Evolutionary conservation across 2,329 filamentous ascomycete genomes (phyloP).

Genomic region (Fusarium sp.): DNA sequence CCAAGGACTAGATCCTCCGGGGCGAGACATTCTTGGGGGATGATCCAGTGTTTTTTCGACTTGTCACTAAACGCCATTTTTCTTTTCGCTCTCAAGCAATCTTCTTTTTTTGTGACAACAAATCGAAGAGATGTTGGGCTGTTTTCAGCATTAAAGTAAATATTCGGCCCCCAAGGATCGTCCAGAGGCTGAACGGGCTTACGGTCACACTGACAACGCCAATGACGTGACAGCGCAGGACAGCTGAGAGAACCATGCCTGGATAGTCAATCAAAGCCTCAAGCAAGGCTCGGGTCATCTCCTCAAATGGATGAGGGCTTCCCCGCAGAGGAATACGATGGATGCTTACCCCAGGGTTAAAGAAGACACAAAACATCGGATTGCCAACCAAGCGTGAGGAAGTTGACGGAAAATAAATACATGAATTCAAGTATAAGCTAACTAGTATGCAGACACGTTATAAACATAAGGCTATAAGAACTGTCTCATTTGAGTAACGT

Average conservation of each 20-base stretch:
- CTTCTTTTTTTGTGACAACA: neutral
- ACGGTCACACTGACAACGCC: conserved; percentile 1
- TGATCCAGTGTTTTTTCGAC: conserved; percentile 29
- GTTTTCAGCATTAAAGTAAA: neutral
- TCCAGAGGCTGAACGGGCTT: neutral
- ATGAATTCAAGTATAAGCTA: no score
- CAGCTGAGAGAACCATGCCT: neutral
- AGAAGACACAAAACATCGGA: no score
- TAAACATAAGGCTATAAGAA: no score
- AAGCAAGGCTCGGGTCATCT: neutral
- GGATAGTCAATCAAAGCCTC: neutral
- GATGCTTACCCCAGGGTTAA: no score
- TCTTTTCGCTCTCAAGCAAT: neutral
- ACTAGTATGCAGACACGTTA: no score
- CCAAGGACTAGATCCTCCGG: conserved; percentile 25
- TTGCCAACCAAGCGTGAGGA: no score
- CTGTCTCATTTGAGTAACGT: no score
- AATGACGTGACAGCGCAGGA: conserved; percentile 9
- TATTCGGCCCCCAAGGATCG: neutral
- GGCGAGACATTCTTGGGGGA: conserved; percentile 23
- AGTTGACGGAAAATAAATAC: no score
- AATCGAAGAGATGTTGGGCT: no score
- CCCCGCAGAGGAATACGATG: neutral
- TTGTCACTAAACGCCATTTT: conserved; percentile 23
- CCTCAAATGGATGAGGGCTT: neutral